Conservation (phyloP, 1,139 yeast species). For the Hanseniaspora sp. region DNA sequence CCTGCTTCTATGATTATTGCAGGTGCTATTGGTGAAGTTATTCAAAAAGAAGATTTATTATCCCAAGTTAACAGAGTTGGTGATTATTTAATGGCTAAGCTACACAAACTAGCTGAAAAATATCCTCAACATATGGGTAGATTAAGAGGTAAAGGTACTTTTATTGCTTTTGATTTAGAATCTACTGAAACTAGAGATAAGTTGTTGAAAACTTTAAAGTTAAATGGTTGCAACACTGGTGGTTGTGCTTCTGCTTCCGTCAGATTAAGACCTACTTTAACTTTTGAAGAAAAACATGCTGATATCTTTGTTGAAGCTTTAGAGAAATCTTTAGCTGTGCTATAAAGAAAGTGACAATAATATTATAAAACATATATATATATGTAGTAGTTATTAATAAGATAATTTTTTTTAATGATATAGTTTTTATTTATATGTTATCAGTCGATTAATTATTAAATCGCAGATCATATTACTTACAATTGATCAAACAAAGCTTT, state of each 20-base stretch:
- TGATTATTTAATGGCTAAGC: conserved; percentile 42
- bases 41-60: conserved; percentile 42
- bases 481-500: too few relatives aligned
- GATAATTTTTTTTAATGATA: too few relatives aligned
- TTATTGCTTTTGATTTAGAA: conserved; percentile 63
- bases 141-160: conserved; percentile 65
- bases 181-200: conserved; percentile 40
- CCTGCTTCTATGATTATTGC: conserved; percentile 59
- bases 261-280: conserved; percentile 60
- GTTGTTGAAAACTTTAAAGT: conserved; percentile 40
- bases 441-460: too few relatives aligned
- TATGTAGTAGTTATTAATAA: too few relatives aligned
- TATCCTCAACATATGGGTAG: conserved; percentile 39
- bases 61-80: conserved; percentile 47
- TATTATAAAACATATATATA: neutral
- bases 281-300: conserved; percentile 57
- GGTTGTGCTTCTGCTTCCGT: conserved; percentile 59
- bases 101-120: conserved; percentile 36
- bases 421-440: too few relatives aligned
- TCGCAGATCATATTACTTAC: too few relatives aligned
- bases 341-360: neutral
- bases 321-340: conserved; percentile 29
- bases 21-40: conserved; percentile 51
- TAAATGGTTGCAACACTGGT: conserved; percentile 56
- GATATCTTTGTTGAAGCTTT: conserved; percentile 45